These are phyloP conservation scores for Cicer arietinum DNA, from an alignment of 306 rosid genomes.

Conservation along the genomic window DNA sequence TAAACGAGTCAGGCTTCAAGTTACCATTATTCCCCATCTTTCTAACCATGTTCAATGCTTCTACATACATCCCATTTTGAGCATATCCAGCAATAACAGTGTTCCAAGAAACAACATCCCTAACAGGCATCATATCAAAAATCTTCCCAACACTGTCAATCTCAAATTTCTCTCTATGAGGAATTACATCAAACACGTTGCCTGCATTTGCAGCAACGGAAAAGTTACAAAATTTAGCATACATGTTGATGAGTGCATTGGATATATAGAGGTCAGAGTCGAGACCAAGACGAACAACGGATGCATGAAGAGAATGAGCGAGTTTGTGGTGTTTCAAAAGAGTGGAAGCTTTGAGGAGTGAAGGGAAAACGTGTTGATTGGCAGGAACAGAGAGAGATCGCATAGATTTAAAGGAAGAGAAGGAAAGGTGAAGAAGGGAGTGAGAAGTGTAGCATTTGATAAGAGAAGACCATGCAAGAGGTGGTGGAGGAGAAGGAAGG, in stretches of 20 bases:
- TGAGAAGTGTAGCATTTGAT: constrained; percentile 73
- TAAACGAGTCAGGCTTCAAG: constrained; percentile 75
- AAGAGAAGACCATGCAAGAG: constrained; percentile 67
- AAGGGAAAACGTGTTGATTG: constrained; percentile 68
- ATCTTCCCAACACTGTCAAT: constrained; percentile 57
- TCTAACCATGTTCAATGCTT: constrained; percentile 64
- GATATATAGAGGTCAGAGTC: constrained; percentile 68
- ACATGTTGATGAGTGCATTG: constrained; percentile 84
- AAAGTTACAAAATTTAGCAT: constrained; percentile 48
- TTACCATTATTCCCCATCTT: constrained; percentile 58
- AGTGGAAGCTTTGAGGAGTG: constrained; percentile 72
- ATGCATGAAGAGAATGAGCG: constrained; percentile 70
- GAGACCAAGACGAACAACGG: constrained; percentile 57
- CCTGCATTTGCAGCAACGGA: constrained; percentile 13
- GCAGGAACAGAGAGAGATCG: constrained; percentile 52
- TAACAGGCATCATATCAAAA: constrained; percentile 69
- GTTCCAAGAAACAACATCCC: constrained; percentile 89
- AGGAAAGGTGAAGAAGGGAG: constrained; percentile 52
- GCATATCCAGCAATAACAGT: constrained; percentile 76
- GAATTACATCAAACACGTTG: constrained; percentile 48
- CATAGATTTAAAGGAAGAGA: constrained; percentile 63
- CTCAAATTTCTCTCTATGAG: background rate
- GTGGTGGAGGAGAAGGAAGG: constrained; percentile 60
- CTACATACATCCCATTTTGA: constrained; percentile 65
- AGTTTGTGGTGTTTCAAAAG: constrained; percentile 54